Conservation (phyloP, 371 early-diverging fungal species). For the Conidiobolus incongruus region DNA sequence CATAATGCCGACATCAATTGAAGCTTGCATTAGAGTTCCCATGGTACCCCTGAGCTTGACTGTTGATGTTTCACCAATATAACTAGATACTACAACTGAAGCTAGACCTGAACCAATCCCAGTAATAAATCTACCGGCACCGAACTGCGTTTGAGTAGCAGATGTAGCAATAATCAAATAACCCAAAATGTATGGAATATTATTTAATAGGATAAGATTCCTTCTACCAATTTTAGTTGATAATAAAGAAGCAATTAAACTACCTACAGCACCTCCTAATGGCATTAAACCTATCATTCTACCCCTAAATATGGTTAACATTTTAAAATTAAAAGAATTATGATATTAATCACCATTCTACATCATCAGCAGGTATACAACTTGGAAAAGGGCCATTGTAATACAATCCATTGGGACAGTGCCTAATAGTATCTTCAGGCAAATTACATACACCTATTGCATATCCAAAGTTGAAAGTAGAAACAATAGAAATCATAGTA, state of each 20-base stretch:
- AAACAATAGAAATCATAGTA: too few relatives aligned
- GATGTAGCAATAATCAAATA: too few relatives aligned
- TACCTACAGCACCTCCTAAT: too few relatives aligned
- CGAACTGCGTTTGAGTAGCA: too few relatives aligned
- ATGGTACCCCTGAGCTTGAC: not conserved
- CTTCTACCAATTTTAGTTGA: too few relatives aligned
- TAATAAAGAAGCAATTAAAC: too few relatives aligned
- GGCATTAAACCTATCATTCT: too few relatives aligned
- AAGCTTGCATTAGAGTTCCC: not conserved
- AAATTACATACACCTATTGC: slow-evolving; percentile 3
- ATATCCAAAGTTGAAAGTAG: slow-evolving; percentile 4
- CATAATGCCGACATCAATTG: not conserved
- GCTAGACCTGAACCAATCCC: not conserved
- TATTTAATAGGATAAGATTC: too few relatives aligned
- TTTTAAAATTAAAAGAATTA: too few relatives aligned
- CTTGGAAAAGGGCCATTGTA: not conserved
- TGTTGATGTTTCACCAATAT: not conserved
- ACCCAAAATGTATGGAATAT: too few relatives aligned
- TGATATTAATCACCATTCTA: too few relatives aligned
- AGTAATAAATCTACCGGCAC: not conserved
- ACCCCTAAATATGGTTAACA: too few relatives aligned
- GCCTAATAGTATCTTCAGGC: slow-evolving; percentile 3
- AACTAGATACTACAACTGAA: not conserved
- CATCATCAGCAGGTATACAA: not conserved
- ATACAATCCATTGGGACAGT: not conserved